Evolutionary conservation across 768 basidiomycete species (phyloP).

Genomic region (Pholiota molesta): DNA sequence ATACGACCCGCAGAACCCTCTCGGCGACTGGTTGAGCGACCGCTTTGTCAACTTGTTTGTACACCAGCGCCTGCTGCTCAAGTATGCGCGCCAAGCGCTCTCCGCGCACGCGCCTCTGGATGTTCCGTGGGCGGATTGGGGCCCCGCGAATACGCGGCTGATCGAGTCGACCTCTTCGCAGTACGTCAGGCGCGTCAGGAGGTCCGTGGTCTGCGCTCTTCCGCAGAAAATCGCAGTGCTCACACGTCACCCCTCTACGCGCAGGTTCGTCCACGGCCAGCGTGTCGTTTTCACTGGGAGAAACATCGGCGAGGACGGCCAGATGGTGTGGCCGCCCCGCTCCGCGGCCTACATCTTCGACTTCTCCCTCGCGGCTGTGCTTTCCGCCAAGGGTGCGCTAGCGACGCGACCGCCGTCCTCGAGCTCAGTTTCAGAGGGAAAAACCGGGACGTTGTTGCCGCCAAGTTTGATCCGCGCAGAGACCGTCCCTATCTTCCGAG

Average conservation of each 20-base stretch:
- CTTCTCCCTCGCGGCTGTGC: too few species aligned
- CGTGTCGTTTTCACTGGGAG: background rate
- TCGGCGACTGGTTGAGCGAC: too few species aligned
- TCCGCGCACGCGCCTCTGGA: background rate
- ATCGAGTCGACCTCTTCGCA: background rate
- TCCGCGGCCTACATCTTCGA: too few species aligned
- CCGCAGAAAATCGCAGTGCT: background rate
- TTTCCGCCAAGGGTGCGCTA: too few species aligned
- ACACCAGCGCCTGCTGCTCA: background rate
- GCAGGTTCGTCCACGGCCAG: background rate
- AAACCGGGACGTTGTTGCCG: background rate
- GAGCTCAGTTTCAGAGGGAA: too few species aligned
- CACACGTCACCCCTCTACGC: background rate
- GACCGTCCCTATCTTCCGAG: background rate
- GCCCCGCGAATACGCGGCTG: background rate
- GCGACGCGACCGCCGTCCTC: too few species aligned
- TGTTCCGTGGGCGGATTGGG: background rate
- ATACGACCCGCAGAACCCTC: background rate
- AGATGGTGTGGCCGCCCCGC: too few species aligned
- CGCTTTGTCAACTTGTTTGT: background rate
- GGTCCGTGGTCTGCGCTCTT: background rate
- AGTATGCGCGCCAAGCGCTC: background rate
- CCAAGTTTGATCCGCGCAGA: background rate
- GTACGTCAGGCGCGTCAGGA: too few species aligned
- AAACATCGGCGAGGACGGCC: too few species aligned